Conservation (phyloP, 805 yeast genomes). For the Millerago galiae region DNA sequence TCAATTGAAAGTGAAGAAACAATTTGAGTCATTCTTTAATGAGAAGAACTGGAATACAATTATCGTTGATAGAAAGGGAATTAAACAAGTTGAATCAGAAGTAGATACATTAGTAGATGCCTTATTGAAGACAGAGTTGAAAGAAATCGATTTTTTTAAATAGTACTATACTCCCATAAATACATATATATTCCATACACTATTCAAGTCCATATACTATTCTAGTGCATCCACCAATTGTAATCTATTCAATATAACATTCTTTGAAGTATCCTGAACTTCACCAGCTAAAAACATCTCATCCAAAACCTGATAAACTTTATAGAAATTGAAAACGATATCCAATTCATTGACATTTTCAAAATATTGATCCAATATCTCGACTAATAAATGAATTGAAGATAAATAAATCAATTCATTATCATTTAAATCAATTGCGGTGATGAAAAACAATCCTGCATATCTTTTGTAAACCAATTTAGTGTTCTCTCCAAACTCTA, state of each 20-base stretch:
- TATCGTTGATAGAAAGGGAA: slow-evolving; percentile 52
- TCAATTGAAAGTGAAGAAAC: slow-evolving; percentile 61
- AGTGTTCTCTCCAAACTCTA: slow-evolving; percentile 50
- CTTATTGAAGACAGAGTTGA: not conserved
- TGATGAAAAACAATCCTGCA: slow-evolving; percentile 87
- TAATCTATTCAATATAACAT: slow-evolving; percentile 56
- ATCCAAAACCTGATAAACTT: slow-evolving; percentile 74
- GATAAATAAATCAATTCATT: slow-evolving; percentile 81
- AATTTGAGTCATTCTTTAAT: slow-evolving; percentile 46
- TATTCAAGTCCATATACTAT: slow-evolving; percentile 17
- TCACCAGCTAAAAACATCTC: slow-evolving; percentile 91
- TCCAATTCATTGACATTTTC: slow-evolving; percentile 88
- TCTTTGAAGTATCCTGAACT: slow-evolving; percentile 76
- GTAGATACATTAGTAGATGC: slow-evolving; percentile 34
- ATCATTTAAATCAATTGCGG: slow-evolving; percentile 72
- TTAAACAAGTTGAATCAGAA: slow-evolving; percentile 45
- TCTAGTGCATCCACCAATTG: slow-evolving; percentile 58
- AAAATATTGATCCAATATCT: slow-evolving; percentile 78
- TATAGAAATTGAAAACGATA: slow-evolving; percentile 85
- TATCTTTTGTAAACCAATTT: slow-evolving; percentile 82
- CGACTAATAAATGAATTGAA: slow-evolving; percentile 81
- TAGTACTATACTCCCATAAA: not conserved
- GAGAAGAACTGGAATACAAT: slow-evolving; percentile 38
- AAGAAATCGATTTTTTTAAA: not conserved
- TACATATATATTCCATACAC: not conserved